Base-by-base conservation (phyloP, 2,329 filamentous ascomycete species). In the Fusarium guadeloupense region DNA sequence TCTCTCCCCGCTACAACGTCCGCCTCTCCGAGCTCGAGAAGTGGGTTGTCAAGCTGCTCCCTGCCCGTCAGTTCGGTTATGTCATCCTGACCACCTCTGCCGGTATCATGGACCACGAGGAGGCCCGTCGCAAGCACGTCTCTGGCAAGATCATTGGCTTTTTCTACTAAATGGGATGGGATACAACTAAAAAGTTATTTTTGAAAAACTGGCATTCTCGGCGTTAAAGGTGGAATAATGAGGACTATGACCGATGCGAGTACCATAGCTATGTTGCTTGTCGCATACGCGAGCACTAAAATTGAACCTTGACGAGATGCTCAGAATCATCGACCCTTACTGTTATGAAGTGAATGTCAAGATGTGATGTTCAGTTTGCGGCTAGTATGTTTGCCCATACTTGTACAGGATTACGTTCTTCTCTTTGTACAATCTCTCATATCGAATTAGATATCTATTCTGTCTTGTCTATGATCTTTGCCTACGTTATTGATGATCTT, bases 61-160 rank as follows among this genome's bases (percentile, higher is more conserved):
- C 95, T 71, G 93, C 95, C 71, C 95, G 95, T 97, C 95, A 99
- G 85, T 99, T 99, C 87, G 95, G 95, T 77, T 97, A 93, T 85
- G 92, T 99, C 77, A 93, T 99, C 82, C 90, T 99, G 76, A 99
- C 95, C 81, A 99, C 95, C 83, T 97, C 93, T 61, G 93, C 95
- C 68, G 95, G 95, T 81, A 99, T 99, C 82, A 98, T 99, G 94
- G 95, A 99, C 86, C 95, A 99, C 86, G 95, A 99, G 87, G 95
- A 99, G 89, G 95, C 95, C 72, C 87, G 95, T 79, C 88, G 95
- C 81, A 98, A 98, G 89, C 95, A 99, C 86, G 95, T 98, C 78
- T 89, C 94, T 73, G 95, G 95, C 83, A 99, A 99, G 89, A 92
- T 99, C 83, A 92, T 98, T 74, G 95, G 95, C 75, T 99, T 98